Percentiles rank a stretch among this genome's conserved stretches.
These are phyloP conservation scores for Allomyces macrogynus DNA, from an alignment of 192 early-diverging fungal species.

Conservation along the genomic window DNA sequence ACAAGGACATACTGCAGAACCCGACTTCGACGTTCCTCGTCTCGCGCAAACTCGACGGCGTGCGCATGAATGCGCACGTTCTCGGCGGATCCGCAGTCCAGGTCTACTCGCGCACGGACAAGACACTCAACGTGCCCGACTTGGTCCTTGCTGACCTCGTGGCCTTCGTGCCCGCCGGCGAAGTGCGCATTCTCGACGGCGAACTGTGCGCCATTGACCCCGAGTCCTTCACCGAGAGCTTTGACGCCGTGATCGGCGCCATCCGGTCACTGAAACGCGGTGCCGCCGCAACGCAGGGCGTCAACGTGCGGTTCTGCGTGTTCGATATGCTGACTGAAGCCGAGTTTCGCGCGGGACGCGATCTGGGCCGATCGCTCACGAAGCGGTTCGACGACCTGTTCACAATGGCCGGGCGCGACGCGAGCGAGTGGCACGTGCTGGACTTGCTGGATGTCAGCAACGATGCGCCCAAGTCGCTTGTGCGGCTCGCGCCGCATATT, in stretches of 20 bases:
- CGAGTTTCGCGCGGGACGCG: slow-evolving; percentile 9
- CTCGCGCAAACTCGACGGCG: background rate
- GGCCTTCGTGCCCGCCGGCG: too few species aligned
- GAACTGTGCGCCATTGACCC: too few species aligned
- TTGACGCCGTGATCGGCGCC: background rate
- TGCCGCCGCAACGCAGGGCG: too few species aligned
- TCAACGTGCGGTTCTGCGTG: slow-evolving; percentile 12
- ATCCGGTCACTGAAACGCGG: too few species aligned
- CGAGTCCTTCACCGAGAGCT: background rate
- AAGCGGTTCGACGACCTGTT: background rate
- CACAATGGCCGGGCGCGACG: slow-evolving; percentile 9
- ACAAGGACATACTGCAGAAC: background rate
- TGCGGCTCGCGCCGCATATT: too few species aligned
- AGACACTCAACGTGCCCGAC: background rate
- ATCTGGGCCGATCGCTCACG: too few species aligned
- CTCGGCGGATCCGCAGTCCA: too few species aligned
- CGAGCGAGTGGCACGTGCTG: slow-evolving; percentile 9
- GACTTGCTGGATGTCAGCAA: slow-evolving; percentile 13
- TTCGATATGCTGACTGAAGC: slow-evolving; percentile 20
- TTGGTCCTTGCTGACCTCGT: too few species aligned
- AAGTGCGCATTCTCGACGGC: too few species aligned
- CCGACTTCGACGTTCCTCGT: background rate
- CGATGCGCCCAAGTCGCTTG: slow-evolving; percentile 3
- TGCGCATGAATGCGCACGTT: background rate
- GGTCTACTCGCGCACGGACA: background rate